A percentile compares a stretch with the other conserved stretches of the same genome.
phyloP scores from a whole-genome alignment of 306 rosid genomes.

The Oxytropis ochrocephala region DNA sequence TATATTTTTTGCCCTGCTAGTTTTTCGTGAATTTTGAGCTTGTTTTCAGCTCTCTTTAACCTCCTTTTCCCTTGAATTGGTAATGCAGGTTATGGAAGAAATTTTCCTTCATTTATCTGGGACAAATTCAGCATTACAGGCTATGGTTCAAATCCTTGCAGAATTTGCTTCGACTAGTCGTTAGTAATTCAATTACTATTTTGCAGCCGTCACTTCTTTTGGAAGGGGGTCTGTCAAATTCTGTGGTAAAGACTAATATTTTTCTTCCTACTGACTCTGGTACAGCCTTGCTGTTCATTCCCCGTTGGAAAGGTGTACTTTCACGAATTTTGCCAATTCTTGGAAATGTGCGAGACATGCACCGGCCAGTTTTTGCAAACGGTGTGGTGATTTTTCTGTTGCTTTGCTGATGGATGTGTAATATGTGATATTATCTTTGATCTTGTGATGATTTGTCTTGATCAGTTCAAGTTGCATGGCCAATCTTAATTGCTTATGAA shows the following conservation, averaged over 20 bases:
- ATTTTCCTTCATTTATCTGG: constrained; percentile 83
- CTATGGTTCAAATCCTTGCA: constrained; percentile 95
- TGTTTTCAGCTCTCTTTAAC: neutral
- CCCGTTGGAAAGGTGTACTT: constrained; percentile 83
- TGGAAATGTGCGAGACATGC: constrained; percentile 84
- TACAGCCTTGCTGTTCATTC: constrained; percentile 86
- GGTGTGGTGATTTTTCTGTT: constrained; percentile 45
- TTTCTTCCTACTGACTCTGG: constrained; percentile 25
- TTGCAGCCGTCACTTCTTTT: constrained; percentile 1
- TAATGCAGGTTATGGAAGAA: constrained; percentile 92
- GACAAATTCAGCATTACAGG: constrained; percentile 68
- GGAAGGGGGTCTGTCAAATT: neutral
- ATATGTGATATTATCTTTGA: constrained; percentile 18
- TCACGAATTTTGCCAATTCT: constrained; percentile 90
- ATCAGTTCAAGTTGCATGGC: constrained; percentile 4
- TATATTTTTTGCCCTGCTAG: neutral
- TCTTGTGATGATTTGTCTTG: constrained; percentile 10
- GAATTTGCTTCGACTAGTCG: constrained; percentile 87
- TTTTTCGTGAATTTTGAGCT: constrained; percentile 17
- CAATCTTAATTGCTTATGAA: constrained; percentile 14
- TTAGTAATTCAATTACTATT: constrained; percentile 31
- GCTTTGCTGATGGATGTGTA: constrained; percentile 11
- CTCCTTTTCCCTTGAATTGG: constrained; percentile 26
- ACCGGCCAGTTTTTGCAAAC: constrained; percentile 84
- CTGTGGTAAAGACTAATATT: constrained; percentile 22